These are phyloP conservation scores for Aspergillus bombycis DNA, from an alignment of 2,329 filamentous ascomycete species.

Conservation along the genomic window DNA sequence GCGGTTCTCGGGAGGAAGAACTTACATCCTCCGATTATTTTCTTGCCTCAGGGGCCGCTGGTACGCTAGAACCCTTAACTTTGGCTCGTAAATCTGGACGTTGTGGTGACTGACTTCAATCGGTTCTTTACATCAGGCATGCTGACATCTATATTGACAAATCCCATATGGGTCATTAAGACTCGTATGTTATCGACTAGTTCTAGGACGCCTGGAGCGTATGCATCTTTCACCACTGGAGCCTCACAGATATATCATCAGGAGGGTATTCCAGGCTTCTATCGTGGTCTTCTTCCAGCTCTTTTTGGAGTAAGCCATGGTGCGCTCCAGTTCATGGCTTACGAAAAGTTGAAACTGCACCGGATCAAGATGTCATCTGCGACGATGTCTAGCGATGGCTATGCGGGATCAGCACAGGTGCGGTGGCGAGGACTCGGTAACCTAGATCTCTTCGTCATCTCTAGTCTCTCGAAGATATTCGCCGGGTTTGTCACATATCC, in stretches of 20 bases:
- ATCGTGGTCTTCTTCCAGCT: slow-evolving; percentile 81
- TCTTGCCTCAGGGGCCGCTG: slow-evolving; percentile 67
- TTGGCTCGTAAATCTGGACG: slow-evolving; percentile 2
- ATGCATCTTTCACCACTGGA: slow-evolving; percentile 75
- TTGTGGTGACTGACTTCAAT: neutral
- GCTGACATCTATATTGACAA: slow-evolving; percentile 80
- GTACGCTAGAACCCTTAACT: slow-evolving; percentile 35
- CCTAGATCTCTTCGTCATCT: slow-evolving; percentile 78
- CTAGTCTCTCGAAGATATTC: slow-evolving; percentile 79
- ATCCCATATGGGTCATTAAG: slow-evolving; percentile 98
- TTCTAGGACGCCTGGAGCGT: slow-evolving; percentile 72
- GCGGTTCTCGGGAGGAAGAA: slow-evolving; percentile 34
- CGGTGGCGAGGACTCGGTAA: slow-evolving; percentile 58
- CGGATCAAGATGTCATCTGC: slow-evolving; percentile 48
- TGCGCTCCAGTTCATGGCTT: slow-evolving; percentile 93
- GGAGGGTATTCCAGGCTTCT: slow-evolving; percentile 81
- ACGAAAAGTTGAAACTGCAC: slow-evolving; percentile 74
- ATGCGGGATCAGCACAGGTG: slow-evolving; percentile 30
- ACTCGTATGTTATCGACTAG: slow-evolving; percentile 94
- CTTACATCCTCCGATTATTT: slow-evolving; percentile 76
- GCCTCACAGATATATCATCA: slow-evolving; percentile 65
- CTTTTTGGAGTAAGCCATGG: slow-evolving; percentile 88
- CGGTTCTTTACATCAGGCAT: slow-evolving; percentile 53
- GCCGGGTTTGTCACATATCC: slow-evolving; percentile 92
- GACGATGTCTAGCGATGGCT: slow-evolving; percentile 26